These are phyloP conservation scores for Myrica gale DNA, from an alignment of 306 rosid genomes.

Conservation along the genomic window DNA sequence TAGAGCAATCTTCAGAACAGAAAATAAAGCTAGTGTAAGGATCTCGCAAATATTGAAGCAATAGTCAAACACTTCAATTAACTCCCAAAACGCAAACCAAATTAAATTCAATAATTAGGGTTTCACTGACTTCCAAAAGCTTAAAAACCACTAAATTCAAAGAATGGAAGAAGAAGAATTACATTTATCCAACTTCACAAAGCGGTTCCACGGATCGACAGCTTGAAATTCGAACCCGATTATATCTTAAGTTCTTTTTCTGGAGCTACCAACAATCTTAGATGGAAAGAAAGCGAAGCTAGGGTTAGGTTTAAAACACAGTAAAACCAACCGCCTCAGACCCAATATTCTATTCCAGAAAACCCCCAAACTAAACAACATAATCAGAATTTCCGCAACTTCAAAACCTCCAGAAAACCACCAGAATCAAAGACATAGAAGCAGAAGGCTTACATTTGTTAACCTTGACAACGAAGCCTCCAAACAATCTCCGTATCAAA, in stretches of 20 bases:
- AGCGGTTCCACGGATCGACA: not conserved
- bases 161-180: not conserved
- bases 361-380: not conserved
- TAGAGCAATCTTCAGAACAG: not conserved
- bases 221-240: not conserved
- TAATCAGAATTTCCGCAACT: not conserved
- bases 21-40: not conserved
- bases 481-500: not conserved
- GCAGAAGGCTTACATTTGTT: conserved; percentile 6
- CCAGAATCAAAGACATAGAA: not conserved
- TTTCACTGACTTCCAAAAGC: not conserved
- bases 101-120: not conserved
- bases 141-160: not conserved
- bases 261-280: not conserved
- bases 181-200: not conserved
- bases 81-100: not conserved
- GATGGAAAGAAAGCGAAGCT: not conserved
- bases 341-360: not conserved
- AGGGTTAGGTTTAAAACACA: not conserved
- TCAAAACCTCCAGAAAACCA: not conserved
- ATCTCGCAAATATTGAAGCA: not conserved
- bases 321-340: not conserved
- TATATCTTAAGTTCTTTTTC: conserved; percentile 14
- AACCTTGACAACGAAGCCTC: not conserved
- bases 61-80: not conserved